Percentiles rank a stretch among this genome's conserved stretches.
phyloP scores from a whole-genome alignment of 768 basidiomycete genomes.

The Steccherinum ochraceum region DNA sequence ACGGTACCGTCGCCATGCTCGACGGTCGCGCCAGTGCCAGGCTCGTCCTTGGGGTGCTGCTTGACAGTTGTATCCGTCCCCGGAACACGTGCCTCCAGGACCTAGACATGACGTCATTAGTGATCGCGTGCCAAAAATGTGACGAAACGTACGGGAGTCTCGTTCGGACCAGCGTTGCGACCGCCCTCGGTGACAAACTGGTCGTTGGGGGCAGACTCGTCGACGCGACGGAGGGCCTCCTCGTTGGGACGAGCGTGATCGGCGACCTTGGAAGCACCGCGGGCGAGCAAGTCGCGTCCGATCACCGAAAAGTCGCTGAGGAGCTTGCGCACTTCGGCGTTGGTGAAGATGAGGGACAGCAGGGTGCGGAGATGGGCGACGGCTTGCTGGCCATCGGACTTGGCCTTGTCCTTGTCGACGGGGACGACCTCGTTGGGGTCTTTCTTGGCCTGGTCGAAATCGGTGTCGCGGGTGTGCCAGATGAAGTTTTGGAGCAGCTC shows the following conservation, averaged over 20 bases:
- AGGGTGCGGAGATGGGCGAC: conserved; percentile 85
- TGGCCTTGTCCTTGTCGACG: conserved; percentile 42
- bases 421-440: conserved; percentile 35
- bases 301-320: conserved; percentile 71
- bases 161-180: conserved; percentile 34
- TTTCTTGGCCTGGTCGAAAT: conserved; percentile 35
- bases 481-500: conserved; percentile 91
- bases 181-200: conserved; percentile 51
- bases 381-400: conserved; percentile 38
- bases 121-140: background rate
- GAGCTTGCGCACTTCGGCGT: conserved; percentile 89
- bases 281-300: conserved; percentile 80
- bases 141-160: conserved; percentile 34
- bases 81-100: conserved; percentile 39
- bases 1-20: conserved; percentile 28
- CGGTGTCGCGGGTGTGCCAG: conserved; percentile 65
- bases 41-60: conserved; percentile 47
- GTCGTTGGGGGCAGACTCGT: conserved; percentile 63
- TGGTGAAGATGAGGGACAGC: conserved; percentile 81
- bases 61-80: conserved; percentile 34
- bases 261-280: conserved; percentile 64
- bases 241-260: conserved; percentile 58
- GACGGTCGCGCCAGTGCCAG: conserved; percentile 30
- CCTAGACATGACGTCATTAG: conserved; percentile 6
- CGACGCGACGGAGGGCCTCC: conserved; percentile 55